Conservation (phyloP, 257 asterid species). For the Thymus quinquecostatus region DNA sequence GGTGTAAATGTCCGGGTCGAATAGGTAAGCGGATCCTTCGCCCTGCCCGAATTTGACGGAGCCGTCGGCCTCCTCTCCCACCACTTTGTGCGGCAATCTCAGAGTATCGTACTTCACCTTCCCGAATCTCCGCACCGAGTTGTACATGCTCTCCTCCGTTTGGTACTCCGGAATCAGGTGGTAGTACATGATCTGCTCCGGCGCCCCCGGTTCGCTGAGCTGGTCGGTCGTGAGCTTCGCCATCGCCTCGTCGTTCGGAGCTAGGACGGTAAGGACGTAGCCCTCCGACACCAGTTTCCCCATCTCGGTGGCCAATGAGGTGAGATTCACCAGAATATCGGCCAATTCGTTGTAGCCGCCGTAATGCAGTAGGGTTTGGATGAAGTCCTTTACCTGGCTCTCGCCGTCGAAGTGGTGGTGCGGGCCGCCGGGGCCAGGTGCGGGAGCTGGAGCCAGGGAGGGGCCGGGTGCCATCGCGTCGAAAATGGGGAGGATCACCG, state of each 20-base stretch:
- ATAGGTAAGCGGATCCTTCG: constrained; percentile 71
- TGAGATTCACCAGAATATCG: constrained; percentile 78
- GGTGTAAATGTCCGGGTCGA: constrained; percentile 92
- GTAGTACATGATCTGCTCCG: constrained; percentile 92
- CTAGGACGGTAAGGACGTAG: constrained; percentile 75
- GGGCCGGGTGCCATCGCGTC: constrained; percentile 96
- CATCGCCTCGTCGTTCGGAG: constrained; percentile 98
- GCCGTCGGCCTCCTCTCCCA: constrained; percentile 96
- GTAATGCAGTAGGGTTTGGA: constrained; percentile 79
- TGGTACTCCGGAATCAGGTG: constrained; percentile 91
- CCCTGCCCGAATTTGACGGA: constrained; percentile 87
- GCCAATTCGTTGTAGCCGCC: constrained; percentile 97
- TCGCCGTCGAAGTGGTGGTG: constrained; percentile 95
- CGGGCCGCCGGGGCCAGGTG: constrained; percentile 95
- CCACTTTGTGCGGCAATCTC: constrained; percentile 74
- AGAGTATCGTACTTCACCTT: constrained; percentile 77
- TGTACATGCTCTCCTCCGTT: constrained; percentile 97
- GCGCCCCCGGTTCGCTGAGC: constrained; percentile 89
- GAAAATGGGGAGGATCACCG: constrained; percentile 66
- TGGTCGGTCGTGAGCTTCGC: constrained; percentile 86
- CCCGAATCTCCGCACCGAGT: constrained; percentile 88
- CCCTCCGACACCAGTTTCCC: constrained; percentile 91
- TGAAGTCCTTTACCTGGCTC: constrained; percentile 87
- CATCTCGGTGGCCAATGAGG: constrained; percentile 91
- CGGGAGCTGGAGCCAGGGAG: constrained; percentile 89